A percentile compares a stretch with the other conserved stretches of the same genome.
Evolutionary conservation across 345 rosid genomes (phyloP).

Genomic region (Populus ilicifolia): DNA sequence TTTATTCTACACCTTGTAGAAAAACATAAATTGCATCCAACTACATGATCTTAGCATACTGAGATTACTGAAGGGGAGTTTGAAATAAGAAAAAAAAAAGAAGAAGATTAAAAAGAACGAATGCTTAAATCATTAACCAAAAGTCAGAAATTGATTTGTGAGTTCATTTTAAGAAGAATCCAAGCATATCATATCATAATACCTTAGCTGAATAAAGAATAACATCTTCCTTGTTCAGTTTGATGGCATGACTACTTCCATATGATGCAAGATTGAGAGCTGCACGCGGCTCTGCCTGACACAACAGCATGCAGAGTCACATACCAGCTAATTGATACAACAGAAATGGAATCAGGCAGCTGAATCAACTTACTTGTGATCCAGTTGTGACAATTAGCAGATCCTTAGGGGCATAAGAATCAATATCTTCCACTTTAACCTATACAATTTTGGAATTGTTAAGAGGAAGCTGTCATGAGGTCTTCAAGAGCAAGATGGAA

Average conservation of each 20-base stretch:
- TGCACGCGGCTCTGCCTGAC: constrained; percentile 99
- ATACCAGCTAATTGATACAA: constrained; percentile 19
- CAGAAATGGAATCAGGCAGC: neutral
- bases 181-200: constrained; percentile 11
- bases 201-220: constrained; percentile 97
- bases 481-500: constrained; percentile 6
- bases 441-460: constrained; percentile 21
- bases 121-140: neutral
- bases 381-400: constrained; percentile 93
- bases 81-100: neutral
- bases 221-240: constrained; percentile 76
- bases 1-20: neutral
- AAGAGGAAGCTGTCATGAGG: constrained; percentile 4
- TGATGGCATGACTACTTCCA: constrained; percentile 85
- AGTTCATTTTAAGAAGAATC: neutral
- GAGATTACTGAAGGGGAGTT: neutral
- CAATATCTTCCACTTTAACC: constrained; percentile 96
- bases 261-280: constrained; percentile 96
- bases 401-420: constrained; percentile 91
- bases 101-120: neutral
- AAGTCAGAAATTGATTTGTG: neutral
- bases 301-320: constrained; percentile 30
- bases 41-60: neutral
- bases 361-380: constrained; percentile 74
- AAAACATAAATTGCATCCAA: neutral